A percentile compares a stretch with the other conserved stretches of the same genome.
Evolutionary conservation across 1,284 basidiomycete genomes (phyloP).

Genomic region (Porogramme epimiltina): DNA sequence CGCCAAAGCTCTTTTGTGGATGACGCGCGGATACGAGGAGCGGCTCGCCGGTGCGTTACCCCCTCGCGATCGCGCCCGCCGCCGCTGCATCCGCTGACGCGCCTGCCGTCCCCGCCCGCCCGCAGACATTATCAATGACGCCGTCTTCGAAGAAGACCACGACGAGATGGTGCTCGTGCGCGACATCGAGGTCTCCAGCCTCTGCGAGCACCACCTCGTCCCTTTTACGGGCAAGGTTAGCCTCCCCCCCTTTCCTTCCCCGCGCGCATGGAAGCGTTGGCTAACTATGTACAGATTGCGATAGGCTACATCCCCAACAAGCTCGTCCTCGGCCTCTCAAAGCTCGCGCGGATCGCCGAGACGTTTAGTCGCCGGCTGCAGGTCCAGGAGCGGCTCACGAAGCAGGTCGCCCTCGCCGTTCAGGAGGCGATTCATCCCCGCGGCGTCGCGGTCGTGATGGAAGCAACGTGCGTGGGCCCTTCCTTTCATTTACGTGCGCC

Average conservation of each 20-base stretch:
- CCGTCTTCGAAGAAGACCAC: conserved; percentile 98
- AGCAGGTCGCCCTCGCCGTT: conserved; percentile 96
- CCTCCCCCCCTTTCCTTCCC: conserved; percentile 7
- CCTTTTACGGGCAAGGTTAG: conserved; percentile 96
- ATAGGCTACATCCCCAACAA: conserved; percentile 96
- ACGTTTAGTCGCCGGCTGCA: conserved; percentile 95
- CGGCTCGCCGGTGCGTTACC: conserved; percentile 71
- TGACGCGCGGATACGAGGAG: conserved; percentile 99
- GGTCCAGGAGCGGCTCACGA: conserved; percentile 97
- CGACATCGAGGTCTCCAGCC: conserved; percentile 95
- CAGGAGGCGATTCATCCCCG: conserved; percentile 97
- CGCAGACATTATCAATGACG: conserved; percentile 96
- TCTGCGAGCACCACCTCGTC: conserved; percentile 99
- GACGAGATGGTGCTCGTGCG: conserved; percentile 99
- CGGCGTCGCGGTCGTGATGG: conserved; percentile 99
- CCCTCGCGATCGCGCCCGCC: too few relatives aligned
- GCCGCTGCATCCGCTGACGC: too few relatives aligned
- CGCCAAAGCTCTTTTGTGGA: conserved; percentile 97
- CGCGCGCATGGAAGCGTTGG: background rate
- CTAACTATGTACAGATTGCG: conserved; percentile 46
- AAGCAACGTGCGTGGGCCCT: conserved; percentile 88
- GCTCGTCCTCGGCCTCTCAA: conserved; percentile 95
- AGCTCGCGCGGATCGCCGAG: conserved; percentile 96
- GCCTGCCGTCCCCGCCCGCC: background rate
- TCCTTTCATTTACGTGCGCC: too few relatives aligned